Conservation (phyloP, 2,329 filamentous ascomycete species). For the Colletotrichum sp. region DNA sequence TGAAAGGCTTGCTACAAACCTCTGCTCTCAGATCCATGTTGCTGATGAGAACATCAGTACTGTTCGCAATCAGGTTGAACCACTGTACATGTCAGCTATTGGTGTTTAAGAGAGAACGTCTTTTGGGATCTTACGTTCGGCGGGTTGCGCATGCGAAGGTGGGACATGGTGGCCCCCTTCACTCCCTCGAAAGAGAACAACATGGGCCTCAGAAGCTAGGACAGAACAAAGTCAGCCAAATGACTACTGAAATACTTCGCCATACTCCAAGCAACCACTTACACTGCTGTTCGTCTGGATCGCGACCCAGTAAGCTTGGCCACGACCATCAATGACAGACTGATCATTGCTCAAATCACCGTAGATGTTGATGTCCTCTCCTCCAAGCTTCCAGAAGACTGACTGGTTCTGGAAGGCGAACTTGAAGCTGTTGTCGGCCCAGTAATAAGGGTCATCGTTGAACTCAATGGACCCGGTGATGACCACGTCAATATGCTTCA, state of each 20-base stretch:
- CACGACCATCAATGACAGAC: slow-evolving; percentile 62
- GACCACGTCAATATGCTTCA: slow-evolving; percentile 67
- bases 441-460: slow-evolving; percentile 71
- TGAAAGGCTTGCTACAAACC: slow-evolving; percentile 27
- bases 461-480: slow-evolving; percentile 63
- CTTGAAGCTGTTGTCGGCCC: slow-evolving; percentile 68
- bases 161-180: slow-evolving; percentile 10
- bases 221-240: background rate
- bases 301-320: slow-evolving; percentile 46
- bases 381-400: slow-evolving; percentile 35
- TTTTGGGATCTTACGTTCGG: slow-evolving; percentile 31
- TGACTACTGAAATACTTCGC: background rate
- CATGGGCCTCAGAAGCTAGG: slow-evolving; percentile 4
- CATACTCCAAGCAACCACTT: background rate
- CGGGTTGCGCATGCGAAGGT: slow-evolving; percentile 58
- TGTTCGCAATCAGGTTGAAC: slow-evolving; percentile 68
- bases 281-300: slow-evolving; percentile 17
- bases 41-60: slow-evolving; percentile 66
- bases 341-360: slow-evolving; percentile 45
- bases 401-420: slow-evolving; percentile 71
- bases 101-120: too few species aligned
- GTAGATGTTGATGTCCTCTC: slow-evolving; percentile 63
- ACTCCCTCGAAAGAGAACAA: slow-evolving; percentile 11
- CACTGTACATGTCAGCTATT: slow-evolving; percentile 24
- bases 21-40: slow-evolving; percentile 58